These are phyloP conservation scores for Ogataea paradorogensis DNA, from an alignment of 805 yeast genomes.

Conservation along the genomic window DNA sequence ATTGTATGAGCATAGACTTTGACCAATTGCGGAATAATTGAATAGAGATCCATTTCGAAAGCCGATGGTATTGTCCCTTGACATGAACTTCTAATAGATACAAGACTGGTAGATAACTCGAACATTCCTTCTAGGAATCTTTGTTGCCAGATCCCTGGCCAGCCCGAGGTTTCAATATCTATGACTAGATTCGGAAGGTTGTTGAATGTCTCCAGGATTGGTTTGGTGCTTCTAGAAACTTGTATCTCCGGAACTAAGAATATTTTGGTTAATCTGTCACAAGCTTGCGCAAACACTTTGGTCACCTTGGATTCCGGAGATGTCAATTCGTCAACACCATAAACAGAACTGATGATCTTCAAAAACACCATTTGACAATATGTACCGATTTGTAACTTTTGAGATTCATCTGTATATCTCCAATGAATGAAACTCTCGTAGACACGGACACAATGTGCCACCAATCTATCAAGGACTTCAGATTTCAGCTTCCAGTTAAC, in stretches of 20 bases:
- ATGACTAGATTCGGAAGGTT: constrained; percentile 34
- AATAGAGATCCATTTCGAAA: constrained; percentile 61
- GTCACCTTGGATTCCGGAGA: constrained; percentile 42
- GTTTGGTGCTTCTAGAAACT: constrained; percentile 51
- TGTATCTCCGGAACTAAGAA: constrained; percentile 54
- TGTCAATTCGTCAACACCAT: constrained; percentile 47
- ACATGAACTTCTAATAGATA: constrained; percentile 52
- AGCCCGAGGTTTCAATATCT: constrained; percentile 29
- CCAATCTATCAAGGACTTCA: constrained; percentile 52
- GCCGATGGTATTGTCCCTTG: constrained; percentile 52
- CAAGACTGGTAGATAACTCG: constrained; percentile 52
- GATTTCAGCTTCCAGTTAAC: constrained; percentile 44
- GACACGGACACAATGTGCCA: constrained; percentile 56
- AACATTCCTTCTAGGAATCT: constrained; percentile 51
- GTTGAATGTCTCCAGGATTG: constrained; percentile 51
- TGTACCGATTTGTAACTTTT: constrained; percentile 61
- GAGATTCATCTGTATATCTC: constrained; percentile 55
- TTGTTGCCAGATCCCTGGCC: constrained; percentile 45
- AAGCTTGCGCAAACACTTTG: constrained; percentile 47
- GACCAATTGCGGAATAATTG: constrained; percentile 54
- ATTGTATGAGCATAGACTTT: constrained; percentile 51
- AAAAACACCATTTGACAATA: constrained; percentile 53
- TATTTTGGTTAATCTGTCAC: constrained; percentile 48
- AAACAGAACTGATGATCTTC: constrained; percentile 49
- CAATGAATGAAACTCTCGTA: constrained; percentile 75